Evolutionary conservation across 108 stramenopile genomes (phyloP).

Genomic region (Cyclotella choctawhatcheeana): DNA sequence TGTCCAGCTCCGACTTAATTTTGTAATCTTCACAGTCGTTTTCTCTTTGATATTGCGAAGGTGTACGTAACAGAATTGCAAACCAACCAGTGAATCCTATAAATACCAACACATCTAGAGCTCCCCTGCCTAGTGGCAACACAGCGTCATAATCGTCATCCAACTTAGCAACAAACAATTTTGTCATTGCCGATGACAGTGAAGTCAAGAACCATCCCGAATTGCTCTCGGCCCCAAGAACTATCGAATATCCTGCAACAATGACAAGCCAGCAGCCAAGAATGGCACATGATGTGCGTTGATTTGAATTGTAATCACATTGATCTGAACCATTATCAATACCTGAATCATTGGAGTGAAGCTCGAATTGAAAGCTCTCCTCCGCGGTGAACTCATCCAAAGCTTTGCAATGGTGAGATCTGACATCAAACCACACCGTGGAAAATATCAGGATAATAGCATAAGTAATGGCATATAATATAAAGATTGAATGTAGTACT

Average conservation of each 20-base stretch:
- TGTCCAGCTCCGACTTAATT: no score
- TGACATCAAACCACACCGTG: conserved; percentile 24
- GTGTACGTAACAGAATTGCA: no score
- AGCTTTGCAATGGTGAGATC: neutral
- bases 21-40: no score
- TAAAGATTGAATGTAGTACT: conserved; percentile 18
- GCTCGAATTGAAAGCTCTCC: conserved; percentile 1
- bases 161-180: neutral
- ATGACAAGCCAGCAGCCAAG: conserved; percentile 28
- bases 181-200: conserved; percentile 4
- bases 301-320: conserved; percentile 5
- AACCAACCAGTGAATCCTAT: neutral
- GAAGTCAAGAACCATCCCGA: conserved; percentile 27
- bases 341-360: neutral
- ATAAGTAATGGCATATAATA: conserved; percentile 28
- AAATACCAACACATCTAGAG: neutral
- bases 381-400: neutral
- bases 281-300: conserved; percentile 22
- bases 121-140: neutral
- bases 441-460: conserved; percentile 27
- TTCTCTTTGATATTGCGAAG: no score
- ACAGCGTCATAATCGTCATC: neutral
- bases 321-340: no score
- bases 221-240: conserved; percentile 10
- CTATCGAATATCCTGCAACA: conserved; percentile 18